Conservation (phyloP, 169 alveolate species). For the Toxoplasma gondii region DNA sequence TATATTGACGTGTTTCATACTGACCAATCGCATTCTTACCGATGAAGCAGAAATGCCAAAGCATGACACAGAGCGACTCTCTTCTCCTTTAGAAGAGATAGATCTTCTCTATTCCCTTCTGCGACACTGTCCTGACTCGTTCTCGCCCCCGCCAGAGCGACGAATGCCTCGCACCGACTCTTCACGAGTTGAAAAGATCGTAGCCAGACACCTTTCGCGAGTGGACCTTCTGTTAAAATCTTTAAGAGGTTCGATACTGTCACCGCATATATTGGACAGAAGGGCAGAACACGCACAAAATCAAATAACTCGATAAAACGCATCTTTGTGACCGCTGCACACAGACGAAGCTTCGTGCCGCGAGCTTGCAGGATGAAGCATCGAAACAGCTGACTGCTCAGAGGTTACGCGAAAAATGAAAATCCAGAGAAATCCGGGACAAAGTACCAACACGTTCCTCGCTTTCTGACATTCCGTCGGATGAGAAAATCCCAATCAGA, state of each 20-base stretch:
- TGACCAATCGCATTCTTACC: not conserved
- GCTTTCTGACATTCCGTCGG: too few species aligned
- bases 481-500: too few species aligned
- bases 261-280: not conserved
- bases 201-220: not conserved
- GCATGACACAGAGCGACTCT: slow-evolving; percentile 3
- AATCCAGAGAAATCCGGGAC: too few species aligned
- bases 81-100: not conserved
- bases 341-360: too few species aligned
- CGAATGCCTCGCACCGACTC: slow-evolving; percentile 16
- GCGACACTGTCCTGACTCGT: not conserved
- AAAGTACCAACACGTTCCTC: too few species aligned
- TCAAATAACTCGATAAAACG: too few species aligned
- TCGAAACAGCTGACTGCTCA: too few species aligned
- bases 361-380: too few species aligned
- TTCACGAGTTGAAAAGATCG: slow-evolving; percentile 17
- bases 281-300: not conserved
- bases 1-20: too few species aligned
- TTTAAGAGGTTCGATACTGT: not conserved
- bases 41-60: not conserved
- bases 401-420: too few species aligned
- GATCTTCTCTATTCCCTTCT: not conserved
- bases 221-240: not conserved
- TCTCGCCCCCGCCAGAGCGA: not conserved
- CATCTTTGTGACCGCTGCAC: not conserved